Conservation (phyloP, 768 basidiomycete genomes). For the Rhodotorula kratochvilovae region DNA sequence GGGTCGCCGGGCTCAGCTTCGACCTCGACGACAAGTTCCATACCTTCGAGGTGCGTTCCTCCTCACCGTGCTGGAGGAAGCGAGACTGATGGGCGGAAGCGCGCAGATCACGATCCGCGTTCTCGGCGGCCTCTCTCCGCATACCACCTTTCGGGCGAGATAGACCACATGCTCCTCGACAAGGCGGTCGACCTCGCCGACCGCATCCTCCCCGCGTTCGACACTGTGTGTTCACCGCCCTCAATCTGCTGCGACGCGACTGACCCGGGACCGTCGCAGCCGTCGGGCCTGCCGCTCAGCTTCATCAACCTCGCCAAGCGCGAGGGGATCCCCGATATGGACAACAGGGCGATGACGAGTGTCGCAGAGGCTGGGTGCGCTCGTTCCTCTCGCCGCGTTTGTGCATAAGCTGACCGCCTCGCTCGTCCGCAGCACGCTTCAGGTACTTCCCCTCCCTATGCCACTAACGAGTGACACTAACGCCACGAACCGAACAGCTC, state of each 20-base stretch:
- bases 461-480: too few relatives aligned
- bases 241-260: not conserved
- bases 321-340: conserved; percentile 59
- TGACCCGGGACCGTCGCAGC: conserved; percentile 21
- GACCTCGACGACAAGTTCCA: conserved; percentile 74
- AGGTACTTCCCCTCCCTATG: conserved; percentile 5
- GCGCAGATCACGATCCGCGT: conserved; percentile 82
- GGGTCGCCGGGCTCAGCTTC: conserved; percentile 70
- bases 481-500: too few relatives aligned
- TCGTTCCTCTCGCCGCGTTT: not conserved
- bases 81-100: not conserved
- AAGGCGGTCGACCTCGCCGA: conserved; percentile 78
- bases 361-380: conserved; percentile 69
- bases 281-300: conserved; percentile 74
- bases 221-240: conserved; percentile 51
- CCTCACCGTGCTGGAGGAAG: too few relatives aligned
- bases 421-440: conserved; percentile 15
- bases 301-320: conserved; percentile 66
- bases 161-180: conserved; percentile 64
- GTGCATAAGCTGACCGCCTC: too few relatives aligned
- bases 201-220: conserved; percentile 75
- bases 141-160: conserved; percentile 63
- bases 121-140: conserved; percentile 85
- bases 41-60: conserved; percentile 73
- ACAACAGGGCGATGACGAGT: conserved; percentile 62